Evolutionary conservation across 148 eudicot species (phyloP).

Genomic region (Linanthus parryae): DNA sequence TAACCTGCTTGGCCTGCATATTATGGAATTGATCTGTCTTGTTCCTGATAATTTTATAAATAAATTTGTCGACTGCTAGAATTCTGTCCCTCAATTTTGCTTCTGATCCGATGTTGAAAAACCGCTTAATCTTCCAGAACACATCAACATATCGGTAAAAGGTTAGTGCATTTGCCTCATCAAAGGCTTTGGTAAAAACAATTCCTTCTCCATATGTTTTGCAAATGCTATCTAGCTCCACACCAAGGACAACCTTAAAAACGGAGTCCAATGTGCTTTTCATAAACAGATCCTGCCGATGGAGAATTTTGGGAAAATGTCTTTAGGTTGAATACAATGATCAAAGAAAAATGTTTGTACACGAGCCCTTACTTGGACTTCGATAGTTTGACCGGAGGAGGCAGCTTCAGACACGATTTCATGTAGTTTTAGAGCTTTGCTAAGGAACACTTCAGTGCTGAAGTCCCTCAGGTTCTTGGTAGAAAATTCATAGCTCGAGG

Average conservation of each 20-base stretch:
- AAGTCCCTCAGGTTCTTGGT: slow-evolving; percentile 18
- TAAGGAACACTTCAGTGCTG: slow-evolving; percentile 15
- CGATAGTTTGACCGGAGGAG: slow-evolving; percentile 6
- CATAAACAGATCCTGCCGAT: slow-evolving; percentile 30
- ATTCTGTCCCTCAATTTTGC: slow-evolving; percentile 19
- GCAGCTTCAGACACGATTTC: slow-evolving; percentile 4
- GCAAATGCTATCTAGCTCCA: slow-evolving; percentile 21
- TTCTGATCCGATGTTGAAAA: slow-evolving; percentile 30
- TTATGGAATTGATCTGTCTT: slow-evolving; percentile 22
- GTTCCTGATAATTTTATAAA: slow-evolving; percentile 20
- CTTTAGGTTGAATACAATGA: no score
- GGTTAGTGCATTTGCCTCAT: slow-evolving; percentile 31
- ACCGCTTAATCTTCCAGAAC: slow-evolving; percentile 24
- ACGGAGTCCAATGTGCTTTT: slow-evolving; percentile 24
- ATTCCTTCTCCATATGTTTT: slow-evolving; percentile 18
- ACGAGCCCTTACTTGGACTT: slow-evolving; percentile 16
- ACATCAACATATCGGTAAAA: slow-evolving; percentile 22
- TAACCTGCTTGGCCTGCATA: no score
- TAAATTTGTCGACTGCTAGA: slow-evolving; percentile 20
- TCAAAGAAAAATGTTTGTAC: no score
- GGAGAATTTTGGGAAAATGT: neutral
- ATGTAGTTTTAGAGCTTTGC: slow-evolving; percentile 7
- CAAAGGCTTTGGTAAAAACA: slow-evolving; percentile 25
- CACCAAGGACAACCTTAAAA: slow-evolving; percentile 30
- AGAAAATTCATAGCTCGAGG: slow-evolving; percentile 18